These are phyloP conservation scores for Haberlea rhodopensis DNA, from an alignment of 257 asterid species.

Conservation along the genomic window DNA sequence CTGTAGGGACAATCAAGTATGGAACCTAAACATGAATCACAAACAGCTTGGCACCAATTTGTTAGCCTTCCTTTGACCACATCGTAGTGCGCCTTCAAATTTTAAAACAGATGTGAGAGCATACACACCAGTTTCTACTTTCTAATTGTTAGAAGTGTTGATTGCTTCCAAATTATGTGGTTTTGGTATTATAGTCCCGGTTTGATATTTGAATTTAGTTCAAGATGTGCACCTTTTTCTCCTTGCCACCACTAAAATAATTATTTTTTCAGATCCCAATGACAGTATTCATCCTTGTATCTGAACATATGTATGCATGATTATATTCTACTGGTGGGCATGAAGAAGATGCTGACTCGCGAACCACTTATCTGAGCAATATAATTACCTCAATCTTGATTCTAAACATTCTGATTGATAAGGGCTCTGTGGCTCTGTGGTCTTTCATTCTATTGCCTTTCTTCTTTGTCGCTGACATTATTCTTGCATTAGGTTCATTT, in stretches of 20 bases:
- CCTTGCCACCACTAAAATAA: slow-evolving; percentile 6
- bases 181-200: slow-evolving; percentile 3
- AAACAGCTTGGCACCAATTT: slow-evolving; percentile 37
- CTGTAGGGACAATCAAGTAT: slow-evolving; percentile 48
- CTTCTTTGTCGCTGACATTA: slow-evolving; percentile 24
- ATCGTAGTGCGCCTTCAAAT: slow-evolving; percentile 9
- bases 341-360: slow-evolving; percentile 73
- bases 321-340: slow-evolving; percentile 49
- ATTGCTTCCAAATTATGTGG: slow-evolving; percentile 13
- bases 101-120: neutral
- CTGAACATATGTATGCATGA: slow-evolving; percentile 41
- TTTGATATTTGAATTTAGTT: slow-evolving; percentile 15
- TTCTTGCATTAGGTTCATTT: slow-evolving; percentile 75
- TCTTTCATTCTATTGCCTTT: neutral
- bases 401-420: slow-evolving; percentile 22
- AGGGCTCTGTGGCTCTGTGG: neutral
- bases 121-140: neutral
- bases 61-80: slow-evolving; percentile 44
- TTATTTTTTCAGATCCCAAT: slow-evolving; percentile 15
- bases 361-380: slow-evolving; percentile 88
- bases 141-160: neutral
- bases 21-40: slow-evolving; percentile 39
- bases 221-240: slow-evolving; percentile 12
- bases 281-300: slow-evolving; percentile 14
- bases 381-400: slow-evolving; percentile 40